These are phyloP conservation scores for Kodamaea fukazawae DNA, from an alignment of 805 yeast genomes.

Conservation along the genomic window DNA sequence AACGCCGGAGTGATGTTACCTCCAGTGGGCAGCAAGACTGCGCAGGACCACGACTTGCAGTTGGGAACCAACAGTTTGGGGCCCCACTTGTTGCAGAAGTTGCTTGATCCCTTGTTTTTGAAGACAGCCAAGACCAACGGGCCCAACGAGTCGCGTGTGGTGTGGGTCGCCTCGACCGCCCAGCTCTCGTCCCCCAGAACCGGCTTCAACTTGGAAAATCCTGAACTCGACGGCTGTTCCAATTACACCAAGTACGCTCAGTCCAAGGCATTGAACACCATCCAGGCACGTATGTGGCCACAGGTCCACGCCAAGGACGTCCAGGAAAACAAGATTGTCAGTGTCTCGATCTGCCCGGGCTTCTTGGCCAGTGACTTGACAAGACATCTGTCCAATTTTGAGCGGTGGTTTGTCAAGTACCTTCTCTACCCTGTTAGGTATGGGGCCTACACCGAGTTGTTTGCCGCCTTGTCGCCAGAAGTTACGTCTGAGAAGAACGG, in stretches of 20 bases:
- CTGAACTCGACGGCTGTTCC: constrained; percentile 1
- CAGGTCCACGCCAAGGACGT: constrained; percentile 21
- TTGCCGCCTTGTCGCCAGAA: constrained; percentile 40
- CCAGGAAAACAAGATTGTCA: constrained; percentile 23
- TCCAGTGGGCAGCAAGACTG: constrained; percentile 33
- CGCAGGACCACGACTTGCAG: constrained; percentile 46
- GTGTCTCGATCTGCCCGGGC: constrained; percentile 44
- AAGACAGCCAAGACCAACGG: constrained; percentile 26
- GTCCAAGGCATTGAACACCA: constrained; percentile 41
- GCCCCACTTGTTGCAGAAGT: constrained; percentile 42
- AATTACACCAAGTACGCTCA: constrained; percentile 38
- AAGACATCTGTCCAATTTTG: constrained; percentile 20
- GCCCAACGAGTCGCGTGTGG: constrained; percentile 32
- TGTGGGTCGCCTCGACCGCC: constrained; percentile 45
- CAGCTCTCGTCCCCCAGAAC: constrained; percentile 26
- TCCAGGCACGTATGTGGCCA: constrained; percentile 37
- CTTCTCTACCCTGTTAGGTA: constrained; percentile 22
- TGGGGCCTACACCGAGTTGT: constrained; percentile 47
- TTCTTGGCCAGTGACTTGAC: constrained; percentile 31
- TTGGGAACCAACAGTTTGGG: constrained; percentile 48
- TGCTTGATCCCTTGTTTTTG: constrained; percentile 35
- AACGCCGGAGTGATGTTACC: constrained; percentile 37
- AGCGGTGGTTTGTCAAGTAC: neutral
- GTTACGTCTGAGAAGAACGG: constrained; percentile 31
- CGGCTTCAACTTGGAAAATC: constrained; percentile 35